Base-by-base conservation (phyloP, 306 rosid species). In the Crataegus laevigata region DNA sequence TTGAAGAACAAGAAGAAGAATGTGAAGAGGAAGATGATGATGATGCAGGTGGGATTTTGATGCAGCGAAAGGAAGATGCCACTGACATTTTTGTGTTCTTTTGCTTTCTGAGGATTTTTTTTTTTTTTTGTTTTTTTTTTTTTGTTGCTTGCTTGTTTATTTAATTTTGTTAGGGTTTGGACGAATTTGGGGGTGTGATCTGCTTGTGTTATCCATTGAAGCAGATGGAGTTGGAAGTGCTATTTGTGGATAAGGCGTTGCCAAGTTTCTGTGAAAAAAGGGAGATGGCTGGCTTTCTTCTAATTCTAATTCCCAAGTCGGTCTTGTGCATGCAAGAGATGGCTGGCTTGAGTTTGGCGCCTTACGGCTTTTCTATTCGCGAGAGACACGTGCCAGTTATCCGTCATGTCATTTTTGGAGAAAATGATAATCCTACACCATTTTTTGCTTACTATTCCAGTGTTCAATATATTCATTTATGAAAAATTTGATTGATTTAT, bases 61-160 rank as follows among this genome's bases (percentile, higher is more conserved):
- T 77, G 70, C 84, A 82, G 61, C 93, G 91, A 68, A 91, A 79
- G 54, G 97, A 86, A 80, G 88, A 81, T 67, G 98, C 85, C 76
- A 89, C 87, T 72, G 94, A 87, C 98, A 93, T 92, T 85, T 81
- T 84, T 36, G 18, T 26, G n/a, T 29, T 38, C 15, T 21, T 38
- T 36, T 36, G 10, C 40, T 7, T 36, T 36, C 40, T 36, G 9
- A 36, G 40, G 1, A 36, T 6, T 6, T 26, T 26, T 26, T 26
- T 26, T 26, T 25, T 59, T 54, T 54, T 21, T 19, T n/a, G n/a
- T 47, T 47, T 2, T 47, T 3, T 54, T 21, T 21, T 21, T 10
- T 21, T 8, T 5, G 8, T 54, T 21, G 13, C 57, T 36, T 50
- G 72, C 30, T 50, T 26, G 28, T 26, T 34, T 19, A 28, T 63